phyloP scores from a whole-genome alignment of 2,329 filamentous ascomycete species.

The Apiospora arundinis region DNA sequence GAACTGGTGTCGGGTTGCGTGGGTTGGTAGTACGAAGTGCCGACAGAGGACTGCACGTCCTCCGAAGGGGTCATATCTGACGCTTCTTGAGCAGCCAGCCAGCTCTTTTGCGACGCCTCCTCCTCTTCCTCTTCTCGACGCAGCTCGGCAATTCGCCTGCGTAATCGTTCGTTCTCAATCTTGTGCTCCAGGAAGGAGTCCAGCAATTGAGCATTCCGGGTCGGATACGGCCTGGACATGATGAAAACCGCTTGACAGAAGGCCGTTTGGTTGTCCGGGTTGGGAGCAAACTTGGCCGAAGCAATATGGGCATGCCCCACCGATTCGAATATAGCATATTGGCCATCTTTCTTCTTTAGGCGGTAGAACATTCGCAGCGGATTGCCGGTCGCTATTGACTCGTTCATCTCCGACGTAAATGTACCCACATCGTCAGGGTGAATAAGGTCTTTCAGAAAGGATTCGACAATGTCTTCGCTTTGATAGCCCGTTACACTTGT shows the following conservation, averaged over 20 bases:
- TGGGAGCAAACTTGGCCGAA: slow-evolving; percentile 67
- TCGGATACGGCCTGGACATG: slow-evolving; percentile 89
- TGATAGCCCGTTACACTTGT: slow-evolving; percentile 78
- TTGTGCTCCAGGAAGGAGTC: slow-evolving; percentile 97
- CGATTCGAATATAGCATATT: slow-evolving; percentile 85
- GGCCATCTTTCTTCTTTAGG: slow-evolving; percentile 75
- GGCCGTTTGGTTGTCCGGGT: slow-evolving; percentile 67
- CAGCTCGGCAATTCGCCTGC: slow-evolving; percentile 83
- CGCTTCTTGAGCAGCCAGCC: slow-evolving; percentile 63
- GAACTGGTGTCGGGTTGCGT: slow-evolving; percentile 47
- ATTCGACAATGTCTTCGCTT: slow-evolving; percentile 72
- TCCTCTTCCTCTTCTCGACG: slow-evolving; percentile 87
- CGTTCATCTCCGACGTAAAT: slow-evolving; percentile 87
- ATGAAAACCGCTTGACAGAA: slow-evolving; percentile 92
- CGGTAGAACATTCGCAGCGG: slow-evolving; percentile 86
- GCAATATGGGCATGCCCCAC: slow-evolving; percentile 90
- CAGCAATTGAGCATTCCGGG: slow-evolving; percentile 81
- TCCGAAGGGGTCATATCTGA: slow-evolving; percentile 61
- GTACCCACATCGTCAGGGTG: slow-evolving; percentile 85
- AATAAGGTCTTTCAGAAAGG: slow-evolving; percentile 80
- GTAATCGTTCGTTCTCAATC: slow-evolving; percentile 90
- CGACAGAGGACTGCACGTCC: slow-evolving; percentile 44
- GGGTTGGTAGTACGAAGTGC: slow-evolving; percentile 38
- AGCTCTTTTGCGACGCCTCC: slow-evolving; percentile 68
- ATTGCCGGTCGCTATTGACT: slow-evolving; percentile 83